A percentile compares a stretch with the other conserved stretches of the same genome.
These are phyloP conservation scores for Gymnopilus junonius DNA, from an alignment of 768 basidiomycete genomes.

Conservation along the genomic window DNA sequence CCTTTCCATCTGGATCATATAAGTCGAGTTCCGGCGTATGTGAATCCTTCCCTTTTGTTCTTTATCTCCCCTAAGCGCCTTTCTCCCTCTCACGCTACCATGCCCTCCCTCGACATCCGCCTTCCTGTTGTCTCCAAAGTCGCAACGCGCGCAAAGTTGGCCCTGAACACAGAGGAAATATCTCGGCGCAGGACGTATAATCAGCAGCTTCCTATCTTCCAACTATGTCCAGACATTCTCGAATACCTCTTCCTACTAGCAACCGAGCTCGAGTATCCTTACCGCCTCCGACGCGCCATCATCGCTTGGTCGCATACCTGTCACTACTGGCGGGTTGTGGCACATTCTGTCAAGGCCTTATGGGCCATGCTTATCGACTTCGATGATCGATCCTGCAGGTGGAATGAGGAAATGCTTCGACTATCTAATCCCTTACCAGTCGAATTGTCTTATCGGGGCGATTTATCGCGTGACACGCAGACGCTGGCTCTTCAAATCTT, in stretches of 20 bases:
- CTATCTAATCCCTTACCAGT: conserved; percentile 22
- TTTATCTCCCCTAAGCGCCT: neutral
- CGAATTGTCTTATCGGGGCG: conserved; percentile 6
- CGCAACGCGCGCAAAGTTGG: neutral
- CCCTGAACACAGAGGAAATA: neutral
- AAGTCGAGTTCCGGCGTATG: neutral
- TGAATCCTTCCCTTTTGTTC: neutral
- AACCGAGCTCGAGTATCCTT: conserved; percentile 9
- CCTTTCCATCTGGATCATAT: neutral
- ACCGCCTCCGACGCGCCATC: conserved; percentile 6
- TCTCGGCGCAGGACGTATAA: conserved; percentile 8
- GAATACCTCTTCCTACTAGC: conserved; percentile 26
- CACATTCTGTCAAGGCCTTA: conserved; percentile 17
- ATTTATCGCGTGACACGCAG: neutral
- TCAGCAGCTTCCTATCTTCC: conserved; percentile 14
- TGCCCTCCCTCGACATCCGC: neutral
- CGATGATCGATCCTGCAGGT: conserved; percentile 16
- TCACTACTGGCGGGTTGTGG: conserved; percentile 20
- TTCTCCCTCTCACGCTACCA: neutral
- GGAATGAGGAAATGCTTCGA: conserved; percentile 25
- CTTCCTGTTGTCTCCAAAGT: neutral
- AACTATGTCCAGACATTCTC: conserved; percentile 23
- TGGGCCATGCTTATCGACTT: conserved; percentile 24
- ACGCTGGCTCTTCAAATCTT: conserved; percentile 14
- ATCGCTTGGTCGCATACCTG: conserved; percentile 24